phyloP scores from a whole-genome alignment of 129 eudicot genomes.

The Heracleum sosnowskyi region DNA sequence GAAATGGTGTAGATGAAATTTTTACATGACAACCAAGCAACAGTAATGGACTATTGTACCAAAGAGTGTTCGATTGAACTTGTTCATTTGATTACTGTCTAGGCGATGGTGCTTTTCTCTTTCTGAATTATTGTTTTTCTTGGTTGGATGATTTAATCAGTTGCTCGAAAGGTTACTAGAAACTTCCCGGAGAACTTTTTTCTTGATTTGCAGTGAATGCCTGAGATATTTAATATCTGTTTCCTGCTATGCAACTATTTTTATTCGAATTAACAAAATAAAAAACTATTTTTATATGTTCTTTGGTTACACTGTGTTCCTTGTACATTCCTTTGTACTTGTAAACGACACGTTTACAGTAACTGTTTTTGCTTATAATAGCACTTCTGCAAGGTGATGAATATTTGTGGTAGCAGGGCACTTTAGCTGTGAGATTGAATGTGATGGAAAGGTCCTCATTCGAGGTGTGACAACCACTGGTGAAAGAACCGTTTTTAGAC shows the following conservation, averaged over 20 bases:
- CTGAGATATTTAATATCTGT: neutral
- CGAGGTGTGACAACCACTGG: constrained; percentile 70
- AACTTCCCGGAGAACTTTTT: neutral
- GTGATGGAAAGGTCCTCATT: constrained; percentile 52
- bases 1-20: neutral
- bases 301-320: neutral
- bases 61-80: neutral
- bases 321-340: neutral
- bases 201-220: neutral
- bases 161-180: neutral
- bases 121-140: neutral
- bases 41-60: neutral
- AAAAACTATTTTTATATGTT: neutral
- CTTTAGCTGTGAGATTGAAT: constrained; percentile 70
- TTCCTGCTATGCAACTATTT: neutral
- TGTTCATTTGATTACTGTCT: neutral
- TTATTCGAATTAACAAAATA: too few species aligned
- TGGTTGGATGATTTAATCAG: neutral
- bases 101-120: neutral
- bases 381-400: neutral
- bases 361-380: neutral
- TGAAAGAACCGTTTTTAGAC: constrained; percentile 45
- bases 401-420: constrained; percentile 44
- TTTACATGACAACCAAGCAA: neutral
- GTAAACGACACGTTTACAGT: neutral